Base-by-base conservation (phyloP, 495 filamentous ascomycete species). In the Penicillium taxi region DNA sequence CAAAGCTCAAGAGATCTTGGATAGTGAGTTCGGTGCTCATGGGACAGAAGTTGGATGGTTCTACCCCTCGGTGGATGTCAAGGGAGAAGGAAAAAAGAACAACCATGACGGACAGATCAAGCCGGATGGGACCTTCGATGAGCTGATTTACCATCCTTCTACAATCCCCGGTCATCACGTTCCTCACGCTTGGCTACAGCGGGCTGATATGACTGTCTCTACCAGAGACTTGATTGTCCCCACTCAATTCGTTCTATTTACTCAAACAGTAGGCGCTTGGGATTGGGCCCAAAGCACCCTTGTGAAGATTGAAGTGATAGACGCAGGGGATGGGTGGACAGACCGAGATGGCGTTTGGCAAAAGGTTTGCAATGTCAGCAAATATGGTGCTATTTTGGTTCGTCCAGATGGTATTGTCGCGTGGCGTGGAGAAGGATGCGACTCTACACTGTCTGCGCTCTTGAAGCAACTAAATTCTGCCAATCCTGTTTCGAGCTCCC, bases 131-230 rank as follows among this genome's bases (percentile, higher is more conserved):
- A 18, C 20, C 7, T 34, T 45, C 13, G 27, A 45, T 20, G 24
- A 24, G 6, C 14, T 38, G 2, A 8, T 20, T 14, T 39, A 45
- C 18, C 42, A 45, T 14, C 42, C 35, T 15, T 34, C 35, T 3
- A 30, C 36, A 5, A 39, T 45, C 12, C 42, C 42, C 3, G 42
- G 37, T 6, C 42, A 43, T n/a, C 40, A 43, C n/a, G 33, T 43
- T 14, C 40, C 40, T 19, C 40, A 43, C 23, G 13, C 21, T n/a
- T 43, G 40, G 40, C 17, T 43, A 7, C 21, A 24, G 21, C 25
- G 33, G 16, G 19, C n/a, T 2, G 20, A 25, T 5, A 12, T n/a
- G 18, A 26, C 9, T 17, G n/a, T 29, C 12, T 43, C 40, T 16
- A 43, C 26, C 9, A 22, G 32, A 13, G 40, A 43, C 22, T 17